These are phyloP conservation scores for Botrytis aclada DNA, from an alignment of 2,329 filamentous ascomycete genomes.

Conservation along the genomic window DNA sequence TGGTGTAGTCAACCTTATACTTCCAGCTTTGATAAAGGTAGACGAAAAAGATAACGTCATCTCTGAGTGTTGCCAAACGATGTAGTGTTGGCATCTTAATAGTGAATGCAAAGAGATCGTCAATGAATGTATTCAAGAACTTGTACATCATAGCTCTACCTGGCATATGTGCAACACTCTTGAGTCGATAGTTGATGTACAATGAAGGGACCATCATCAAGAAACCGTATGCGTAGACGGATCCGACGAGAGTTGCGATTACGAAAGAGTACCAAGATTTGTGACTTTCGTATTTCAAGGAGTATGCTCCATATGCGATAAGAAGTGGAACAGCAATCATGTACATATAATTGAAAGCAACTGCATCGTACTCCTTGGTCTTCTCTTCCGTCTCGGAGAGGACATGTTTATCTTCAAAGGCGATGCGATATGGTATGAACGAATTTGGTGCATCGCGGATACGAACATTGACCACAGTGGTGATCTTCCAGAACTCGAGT, in stretches of 20 bases:
- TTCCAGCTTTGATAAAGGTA: conserved; percentile 93
- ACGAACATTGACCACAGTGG: conserved; percentile 87
- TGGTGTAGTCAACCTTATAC: conserved; percentile 86
- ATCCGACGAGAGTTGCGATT: conserved; percentile 91
- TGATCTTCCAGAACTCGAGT: conserved; percentile 90
- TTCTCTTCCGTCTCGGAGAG: conserved; percentile 94
- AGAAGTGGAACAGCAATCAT: conserved; percentile 85
- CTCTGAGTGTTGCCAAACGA: conserved; percentile 83
- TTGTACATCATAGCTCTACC: conserved; percentile 97
- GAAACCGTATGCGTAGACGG: conserved; percentile 97
- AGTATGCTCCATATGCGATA: conserved; percentile 86
- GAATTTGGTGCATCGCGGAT: conserved; percentile 68
- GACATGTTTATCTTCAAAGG: conserved; percentile 95
- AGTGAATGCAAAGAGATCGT: conserved; percentile 96
- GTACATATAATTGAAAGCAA: conserved; percentile 97
- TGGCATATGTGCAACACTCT: conserved; percentile 95
- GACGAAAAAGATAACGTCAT: conserved; percentile 97
- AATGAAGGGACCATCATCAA: conserved; percentile 97
- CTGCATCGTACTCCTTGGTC: conserved; percentile 97
- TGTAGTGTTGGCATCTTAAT: conserved; percentile 99
- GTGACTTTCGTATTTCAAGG: conserved; percentile 86
- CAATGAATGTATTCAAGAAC: conserved; percentile 97
- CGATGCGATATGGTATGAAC: conserved; percentile 72
- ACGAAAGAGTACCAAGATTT: conserved; percentile 98
- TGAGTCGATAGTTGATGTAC: conserved; percentile 98